Evolutionary conservation across 495 filamentous ascomycete genomes (phyloP).

Genomic region (Zalerion maritima): DNA sequence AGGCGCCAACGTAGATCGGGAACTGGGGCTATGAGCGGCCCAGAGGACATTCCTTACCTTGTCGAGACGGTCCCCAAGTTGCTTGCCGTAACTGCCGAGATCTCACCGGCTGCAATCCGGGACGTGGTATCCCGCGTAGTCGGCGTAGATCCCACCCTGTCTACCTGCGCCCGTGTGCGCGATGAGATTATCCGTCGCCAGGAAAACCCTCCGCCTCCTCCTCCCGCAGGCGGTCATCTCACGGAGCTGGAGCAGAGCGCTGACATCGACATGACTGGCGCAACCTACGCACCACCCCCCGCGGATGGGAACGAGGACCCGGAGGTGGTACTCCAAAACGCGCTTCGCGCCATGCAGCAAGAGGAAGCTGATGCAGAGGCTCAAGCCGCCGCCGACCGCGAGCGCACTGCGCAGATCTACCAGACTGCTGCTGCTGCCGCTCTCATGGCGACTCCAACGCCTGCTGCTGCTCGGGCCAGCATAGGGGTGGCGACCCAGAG

Average conservation of each 20-base stretch:
- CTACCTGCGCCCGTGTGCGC: slow-evolving; percentile 32
- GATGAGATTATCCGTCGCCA: slow-evolving; percentile 32
- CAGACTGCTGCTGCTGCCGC: slow-evolving; percentile 16
- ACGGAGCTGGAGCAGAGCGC: slow-evolving; percentile 4
- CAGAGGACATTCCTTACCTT: slow-evolving; percentile 34
- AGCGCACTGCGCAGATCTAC: too few species aligned
- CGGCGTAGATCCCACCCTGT: slow-evolving; percentile 29
- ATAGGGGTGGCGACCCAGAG: slow-evolving; percentile 5
- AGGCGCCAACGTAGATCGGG: slow-evolving; percentile 31
- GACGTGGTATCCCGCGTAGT: slow-evolving; percentile 30
- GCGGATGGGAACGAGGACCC: slow-evolving; percentile 28
- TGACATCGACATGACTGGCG: slow-evolving; percentile 2
- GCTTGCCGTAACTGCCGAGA: slow-evolving; percentile 30
- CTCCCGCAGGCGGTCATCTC: slow-evolving; percentile 11
- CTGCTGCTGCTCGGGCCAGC: slow-evolving; percentile 7
- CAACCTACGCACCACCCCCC: slow-evolving; percentile 9
- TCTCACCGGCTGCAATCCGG: slow-evolving; percentile 30
- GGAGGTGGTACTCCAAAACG: slow-evolving; percentile 34
- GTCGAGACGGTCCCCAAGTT: slow-evolving; percentile 32
- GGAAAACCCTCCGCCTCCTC: slow-evolving; percentile 17
- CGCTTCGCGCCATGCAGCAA: slow-evolving; percentile 30
- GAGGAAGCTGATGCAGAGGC: slow-evolving; percentile 35
- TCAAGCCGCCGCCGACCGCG: slow-evolving; percentile 25
- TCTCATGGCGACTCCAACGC: slow-evolving; percentile 13
- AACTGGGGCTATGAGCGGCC: slow-evolving; percentile 20